Evolutionary conservation across 495 filamentous ascomycete species (phyloP), one percentile per base, ranked within the genome.

Genomic region (Penicillium manginii): DNA sequence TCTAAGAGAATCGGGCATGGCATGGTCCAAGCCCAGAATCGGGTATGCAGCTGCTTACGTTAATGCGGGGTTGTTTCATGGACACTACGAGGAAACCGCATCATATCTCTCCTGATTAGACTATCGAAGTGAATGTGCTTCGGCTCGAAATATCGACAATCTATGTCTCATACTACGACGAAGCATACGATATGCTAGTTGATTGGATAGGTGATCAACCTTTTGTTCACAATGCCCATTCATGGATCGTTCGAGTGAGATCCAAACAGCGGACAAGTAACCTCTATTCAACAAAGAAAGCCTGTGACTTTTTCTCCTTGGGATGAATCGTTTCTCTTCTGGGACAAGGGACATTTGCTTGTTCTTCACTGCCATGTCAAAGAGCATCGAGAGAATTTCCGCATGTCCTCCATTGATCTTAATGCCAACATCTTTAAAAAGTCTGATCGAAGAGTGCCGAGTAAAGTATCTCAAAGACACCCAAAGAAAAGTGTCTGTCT

Each of bases 131-230:
- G n/a, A n/a, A n/a, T n/a, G n/a, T n/a, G n/a, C n/a, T n/a, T n/a
- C n/a, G n/a, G n/a, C n/a, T n/a, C n/a, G n/a, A n/a, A n/a, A n/a
- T n/a, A n/a, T 66, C 52, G 19, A 73, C 50, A 58, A 61, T 73
- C 46, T 51, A 70, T 60, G 19, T 73, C 54, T 66, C 31, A 55
- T 59, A 64, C 60, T 67, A 68, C 43, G 52, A 65, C 42, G 55
- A 70, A 61, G 65, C 50, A 49, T 70, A 70, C 54, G 55, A 73
- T 32, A 73, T 73, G 50, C 54, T 70, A 47, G 57, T 63, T 48
- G 35, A 57, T 53, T 72, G 31, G 67, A 58, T 64, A 55, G 29
- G 56, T 52, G 22, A 63, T 45, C 50, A 68, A 57, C 61, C 54
- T 40, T 70, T 72, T 58, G 52, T 65, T 53, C 3, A 60, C 21